phyloP scores from a whole-genome alignment of 75 land plant genomes.

The Chamaecyparis obtusa region DNA sequence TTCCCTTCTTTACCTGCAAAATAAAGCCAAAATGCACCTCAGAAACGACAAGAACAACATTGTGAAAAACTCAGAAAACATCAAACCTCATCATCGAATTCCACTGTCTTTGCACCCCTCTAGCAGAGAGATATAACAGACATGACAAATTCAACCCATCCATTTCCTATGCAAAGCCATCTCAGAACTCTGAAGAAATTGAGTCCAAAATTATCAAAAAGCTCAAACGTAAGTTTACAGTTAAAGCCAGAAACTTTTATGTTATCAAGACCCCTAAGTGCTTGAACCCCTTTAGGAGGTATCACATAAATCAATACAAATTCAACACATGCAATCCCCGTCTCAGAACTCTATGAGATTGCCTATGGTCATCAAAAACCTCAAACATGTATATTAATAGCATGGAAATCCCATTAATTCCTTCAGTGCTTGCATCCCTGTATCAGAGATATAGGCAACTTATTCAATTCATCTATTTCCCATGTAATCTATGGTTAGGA shows the following conservation, averaged over 20 bases:
- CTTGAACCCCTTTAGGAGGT: neutral
- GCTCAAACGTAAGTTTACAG: neutral
- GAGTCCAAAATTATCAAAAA: neutral
- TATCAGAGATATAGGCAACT: neutral
- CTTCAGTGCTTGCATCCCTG: neutral
- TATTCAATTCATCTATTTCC: neutral
- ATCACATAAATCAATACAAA: neutral
- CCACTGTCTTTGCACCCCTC: neutral
- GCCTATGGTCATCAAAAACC: neutral
- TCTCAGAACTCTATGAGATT: neutral
- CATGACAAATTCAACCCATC: neutral
- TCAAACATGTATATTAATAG: neutral
- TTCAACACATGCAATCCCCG: neutral
- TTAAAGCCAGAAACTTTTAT: neutral
- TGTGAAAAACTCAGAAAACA: neutral
- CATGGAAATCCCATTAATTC: neutral
- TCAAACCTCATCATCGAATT: neutral
- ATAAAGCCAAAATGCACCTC: neutral
- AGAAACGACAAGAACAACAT: neutral
- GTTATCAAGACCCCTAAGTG: neutral
- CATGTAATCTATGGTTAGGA: neutral
- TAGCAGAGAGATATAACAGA: neutral
- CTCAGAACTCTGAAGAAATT: neutral
- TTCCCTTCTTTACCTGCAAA: slow-evolving; percentile 64
- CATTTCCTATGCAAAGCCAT: neutral